These are phyloP conservation scores for Taxillus chinensis DNA, from an alignment of 164 flowering plant genomes.

Conservation along the genomic window DNA sequence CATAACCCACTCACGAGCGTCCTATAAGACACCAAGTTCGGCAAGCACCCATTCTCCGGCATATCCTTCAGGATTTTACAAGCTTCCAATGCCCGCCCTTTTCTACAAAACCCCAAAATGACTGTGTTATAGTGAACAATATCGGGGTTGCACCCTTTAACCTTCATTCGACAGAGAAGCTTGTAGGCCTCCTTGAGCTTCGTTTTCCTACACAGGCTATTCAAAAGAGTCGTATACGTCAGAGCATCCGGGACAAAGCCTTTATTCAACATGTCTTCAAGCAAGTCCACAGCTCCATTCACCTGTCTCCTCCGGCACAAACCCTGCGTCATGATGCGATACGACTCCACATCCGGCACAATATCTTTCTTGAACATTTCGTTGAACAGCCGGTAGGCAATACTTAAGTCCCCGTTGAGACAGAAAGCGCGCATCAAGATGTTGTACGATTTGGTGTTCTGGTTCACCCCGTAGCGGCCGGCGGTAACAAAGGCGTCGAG, in stretches of 20 bases:
- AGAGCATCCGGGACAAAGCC: constrained; percentile 81
- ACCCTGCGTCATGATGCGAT: constrained; percentile 78
- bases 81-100: constrained; percentile 69
- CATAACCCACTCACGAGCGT: constrained; percentile 73
- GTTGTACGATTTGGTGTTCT: constrained; percentile 56
- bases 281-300: constrained; percentile 49
- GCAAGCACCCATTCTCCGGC: constrained; percentile 66
- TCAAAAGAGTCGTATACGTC: constrained; percentile 69
- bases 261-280: constrained; percentile 91
- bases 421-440: constrained; percentile 77
- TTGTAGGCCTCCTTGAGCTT: constrained; percentile 84
- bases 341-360: constrained; percentile 61
- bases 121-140: constrained; percentile 81
- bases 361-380: constrained; percentile 70
- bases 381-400: constrained; percentile 65
- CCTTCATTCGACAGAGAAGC: constrained; percentile 92
- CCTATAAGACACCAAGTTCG: constrained; percentile 73
- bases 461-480: constrained; percentile 31
- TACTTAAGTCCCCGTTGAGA: constrained; percentile 40
- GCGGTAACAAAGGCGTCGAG: constrained; percentile 55
- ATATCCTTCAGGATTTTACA: constrained; percentile 73
- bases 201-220: constrained; percentile 91
- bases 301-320: constrained; percentile 84
- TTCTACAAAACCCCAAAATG: constrained; percentile 70
- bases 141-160: constrained; percentile 88